A percentile compares a stretch with the other conserved stretches of the same genome.
Conservation (phyloP, 345 rosid genomes). For the Hibiscus mutabilis region DNA sequence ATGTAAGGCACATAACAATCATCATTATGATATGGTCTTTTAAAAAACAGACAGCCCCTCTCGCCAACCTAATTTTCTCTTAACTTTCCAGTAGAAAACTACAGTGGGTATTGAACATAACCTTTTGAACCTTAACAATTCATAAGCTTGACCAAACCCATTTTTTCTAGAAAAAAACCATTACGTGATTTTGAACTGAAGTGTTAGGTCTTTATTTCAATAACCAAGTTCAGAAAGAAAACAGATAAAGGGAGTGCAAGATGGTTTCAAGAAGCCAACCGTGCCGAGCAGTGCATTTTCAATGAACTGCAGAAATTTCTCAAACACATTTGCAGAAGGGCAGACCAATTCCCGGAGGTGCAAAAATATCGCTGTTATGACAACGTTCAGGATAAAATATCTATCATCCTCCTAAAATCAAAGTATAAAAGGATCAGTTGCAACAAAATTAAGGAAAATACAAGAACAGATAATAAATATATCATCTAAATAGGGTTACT, state of each 20-base stretch:
- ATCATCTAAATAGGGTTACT: background rate
- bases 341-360: slow-evolving; percentile 48
- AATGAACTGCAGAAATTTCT: slow-evolving; percentile 51
- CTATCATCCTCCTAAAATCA: slow-evolving; percentile 54
- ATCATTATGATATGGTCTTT: background rate
- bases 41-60: background rate
- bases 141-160: background rate
- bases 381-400: slow-evolving; percentile 56
- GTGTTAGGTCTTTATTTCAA: background rate
- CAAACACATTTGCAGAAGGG: slow-evolving; percentile 39
- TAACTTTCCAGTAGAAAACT: background rate
- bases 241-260: background rate
- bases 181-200: background rate
- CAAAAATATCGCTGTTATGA: slow-evolving; percentile 59
- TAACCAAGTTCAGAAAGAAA: background rate
- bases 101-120: background rate
- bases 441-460: background rate
- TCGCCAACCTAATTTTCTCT: background rate
- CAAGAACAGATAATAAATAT: background rate
- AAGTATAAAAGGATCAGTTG: slow-evolving; percentile 11
- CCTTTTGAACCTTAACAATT: background rate
- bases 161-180: background rate
- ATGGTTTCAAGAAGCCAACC: slow-evolving; percentile 41
- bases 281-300: slow-evolving; percentile 60
- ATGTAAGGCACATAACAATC: background rate